Evolutionary conservation across 139 green algal species (phyloP).

Genomic region (Tetraselmis chui): DNA sequence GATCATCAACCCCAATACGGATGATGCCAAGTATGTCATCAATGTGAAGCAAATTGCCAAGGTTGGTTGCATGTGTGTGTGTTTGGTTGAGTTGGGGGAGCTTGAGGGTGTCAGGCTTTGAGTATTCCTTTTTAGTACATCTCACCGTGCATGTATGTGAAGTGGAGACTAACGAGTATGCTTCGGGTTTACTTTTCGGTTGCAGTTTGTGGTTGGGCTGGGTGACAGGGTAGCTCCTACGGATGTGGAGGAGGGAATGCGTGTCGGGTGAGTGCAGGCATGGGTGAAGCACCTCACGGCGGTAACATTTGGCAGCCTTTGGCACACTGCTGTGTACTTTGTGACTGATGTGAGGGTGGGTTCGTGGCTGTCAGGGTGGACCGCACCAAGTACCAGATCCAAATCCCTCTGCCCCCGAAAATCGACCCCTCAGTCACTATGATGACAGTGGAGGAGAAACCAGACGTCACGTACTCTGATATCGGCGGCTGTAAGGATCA

Average conservation of each 20-base stretch:
- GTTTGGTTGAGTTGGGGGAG: no score
- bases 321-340: no score
- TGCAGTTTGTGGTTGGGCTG: slow-evolving; percentile 94
- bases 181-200: background rate
- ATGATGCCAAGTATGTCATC: slow-evolving; percentile 99
- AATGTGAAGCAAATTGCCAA: slow-evolving; percentile 99
- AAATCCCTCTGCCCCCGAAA: slow-evolving; percentile 97
- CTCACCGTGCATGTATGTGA: slow-evolving; percentile 5
- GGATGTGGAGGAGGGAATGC: slow-evolving; percentile 99
- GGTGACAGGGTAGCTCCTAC: slow-evolving; percentile 95
- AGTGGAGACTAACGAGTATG: no score
- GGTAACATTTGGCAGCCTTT: no score
- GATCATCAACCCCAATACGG: slow-evolving; percentile 96
- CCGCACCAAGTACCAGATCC: slow-evolving; percentile 95
- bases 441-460: slow-evolving; percentile 99
- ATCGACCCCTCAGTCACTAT: slow-evolving; percentile 99
- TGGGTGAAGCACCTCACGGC: no score
- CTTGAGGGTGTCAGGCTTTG: no score
- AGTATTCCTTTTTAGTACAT: background rate
- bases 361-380: no score
- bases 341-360: no score
- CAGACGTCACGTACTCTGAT: slow-evolving; percentile 90
- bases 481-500: slow-evolving; percentile 97
- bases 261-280: slow-evolving; percentile 85
- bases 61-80: slow-evolving; percentile 23